These are phyloP conservation scores for Colletotrichum tofieldiae DNA, from an alignment of 2,329 filamentous ascomycete species.

Conservation along the genomic window DNA sequence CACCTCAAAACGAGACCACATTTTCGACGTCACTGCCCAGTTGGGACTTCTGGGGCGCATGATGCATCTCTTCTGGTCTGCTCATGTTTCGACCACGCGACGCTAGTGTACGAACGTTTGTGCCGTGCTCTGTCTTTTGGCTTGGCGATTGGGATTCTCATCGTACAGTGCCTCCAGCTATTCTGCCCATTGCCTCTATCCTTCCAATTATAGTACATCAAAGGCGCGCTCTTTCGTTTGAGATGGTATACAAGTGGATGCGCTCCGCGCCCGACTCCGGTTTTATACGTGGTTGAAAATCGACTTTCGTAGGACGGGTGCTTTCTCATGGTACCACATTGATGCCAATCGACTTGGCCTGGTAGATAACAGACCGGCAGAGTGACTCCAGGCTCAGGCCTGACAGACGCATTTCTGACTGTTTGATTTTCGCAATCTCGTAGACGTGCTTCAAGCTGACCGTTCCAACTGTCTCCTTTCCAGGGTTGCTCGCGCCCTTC, in stretches of 20 bases:
- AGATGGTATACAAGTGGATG: constrained; percentile 41
- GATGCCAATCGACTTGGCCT: constrained; percentile 83
- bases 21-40: constrained; percentile 16
- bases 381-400: constrained; percentile 80
- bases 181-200: constrained; percentile 12
- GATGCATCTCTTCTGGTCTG: constrained; percentile 1
- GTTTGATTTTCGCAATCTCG: constrained; percentile 98
- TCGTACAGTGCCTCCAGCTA: constrained; percentile 36
- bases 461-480: constrained; percentile 84
- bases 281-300: constrained; percentile 23
- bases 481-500: constrained; percentile 83
- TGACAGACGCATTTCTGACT: constrained; percentile 80
- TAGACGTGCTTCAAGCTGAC: constrained; percentile 96
- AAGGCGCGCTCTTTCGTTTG: constrained; percentile 23
- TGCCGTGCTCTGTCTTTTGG: constrained; percentile 14
- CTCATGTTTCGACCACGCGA: constrained; percentile 24
- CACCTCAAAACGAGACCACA: constrained; percentile 16
- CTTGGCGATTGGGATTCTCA: constrained; percentile 30
- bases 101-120: constrained; percentile 24
- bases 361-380: constrained; percentile 81
- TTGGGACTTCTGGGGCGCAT: constrained; percentile 6
- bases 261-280: constrained; percentile 38
- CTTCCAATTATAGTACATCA: constrained; percentile 34
- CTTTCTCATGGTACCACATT: constrained; percentile 72
- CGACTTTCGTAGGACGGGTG: constrained; percentile 6